Conservation (phyloP, 345 rosid genomes). For the Syzygium jambos region DNA sequence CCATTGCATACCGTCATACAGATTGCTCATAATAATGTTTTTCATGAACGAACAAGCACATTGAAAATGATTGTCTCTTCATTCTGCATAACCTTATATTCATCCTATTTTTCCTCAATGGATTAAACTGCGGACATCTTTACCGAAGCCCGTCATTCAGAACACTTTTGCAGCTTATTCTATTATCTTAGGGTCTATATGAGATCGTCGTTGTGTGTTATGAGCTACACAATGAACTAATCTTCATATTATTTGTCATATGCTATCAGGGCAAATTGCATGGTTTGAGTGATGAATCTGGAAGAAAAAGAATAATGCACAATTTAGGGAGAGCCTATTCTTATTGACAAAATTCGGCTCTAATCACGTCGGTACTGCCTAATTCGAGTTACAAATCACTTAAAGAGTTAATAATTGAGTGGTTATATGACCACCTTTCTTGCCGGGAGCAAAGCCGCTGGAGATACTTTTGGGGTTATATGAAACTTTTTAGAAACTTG, state of each 20-base stretch:
- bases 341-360: not conserved
- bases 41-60: too few relatives aligned
- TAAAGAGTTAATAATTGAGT: not conserved
- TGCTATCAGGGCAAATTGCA: not conserved
- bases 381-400: not conserved
- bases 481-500: not conserved
- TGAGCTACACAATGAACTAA: too few relatives aligned
- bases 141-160: too few relatives aligned
- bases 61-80: too few relatives aligned
- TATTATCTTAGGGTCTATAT: too few relatives aligned
- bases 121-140: too few relatives aligned
- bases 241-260: not conserved
- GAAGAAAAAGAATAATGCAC: not conserved
- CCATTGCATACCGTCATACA: too few relatives aligned
- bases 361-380: not conserved
- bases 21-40: too few relatives aligned
- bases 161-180: too few relatives aligned
- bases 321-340: not conserved
- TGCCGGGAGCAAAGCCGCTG: not conserved
- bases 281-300: not conserved
- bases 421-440: not conserved
- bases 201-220: too few relatives aligned
- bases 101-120: too few relatives aligned
- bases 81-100: too few relatives aligned
- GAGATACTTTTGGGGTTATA: not conserved